These are phyloP conservation scores for Phaffia australis DNA, from an alignment of 768 basidiomycete species.

Conservation along the genomic window DNA sequence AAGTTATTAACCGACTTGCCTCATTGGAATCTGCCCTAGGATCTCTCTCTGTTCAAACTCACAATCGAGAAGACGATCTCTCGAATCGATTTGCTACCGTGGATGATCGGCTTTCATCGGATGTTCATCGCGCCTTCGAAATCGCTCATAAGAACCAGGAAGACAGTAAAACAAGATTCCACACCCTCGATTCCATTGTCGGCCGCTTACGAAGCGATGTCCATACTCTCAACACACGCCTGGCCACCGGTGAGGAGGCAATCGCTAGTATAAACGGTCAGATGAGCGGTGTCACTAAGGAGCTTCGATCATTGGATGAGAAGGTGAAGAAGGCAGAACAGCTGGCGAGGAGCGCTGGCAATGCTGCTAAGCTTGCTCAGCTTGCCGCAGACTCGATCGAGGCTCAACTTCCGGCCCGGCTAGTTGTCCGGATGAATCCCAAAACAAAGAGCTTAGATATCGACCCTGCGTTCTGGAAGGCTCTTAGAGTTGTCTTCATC, in stretches of 20 bases:
- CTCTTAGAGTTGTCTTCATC: constrained; percentile 39
- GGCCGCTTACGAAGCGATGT: constrained; percentile 20
- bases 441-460: constrained; percentile 34
- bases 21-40: constrained; percentile 32
- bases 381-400: constrained; percentile 36
- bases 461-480: constrained; percentile 41
- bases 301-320: constrained; percentile 28
- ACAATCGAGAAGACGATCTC: constrained; percentile 17
- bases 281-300: constrained; percentile 23
- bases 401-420: constrained; percentile 36
- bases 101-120: constrained; percentile 18
- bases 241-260: neutral
- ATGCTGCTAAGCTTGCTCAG: constrained; percentile 32
- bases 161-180: constrained; percentile 18
- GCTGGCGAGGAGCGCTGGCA: constrained; percentile 31
- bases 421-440: constrained; percentile 36
- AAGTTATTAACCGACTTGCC: constrained; percentile 33
- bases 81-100: constrained; percentile 19
- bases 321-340: constrained; percentile 34
- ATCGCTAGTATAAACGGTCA: constrained; percentile 9
- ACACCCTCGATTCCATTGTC: constrained; percentile 21
- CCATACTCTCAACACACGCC: constrained; percentile 3
- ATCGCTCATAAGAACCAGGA: neutral
- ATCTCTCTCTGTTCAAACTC: constrained; percentile 28
- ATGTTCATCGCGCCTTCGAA: constrained; percentile 10